Evolutionary conservation across 805 yeast genomes (phyloP), one percentile per base, ranked within the genome.

Genomic region (Candida silvatica): DNA sequence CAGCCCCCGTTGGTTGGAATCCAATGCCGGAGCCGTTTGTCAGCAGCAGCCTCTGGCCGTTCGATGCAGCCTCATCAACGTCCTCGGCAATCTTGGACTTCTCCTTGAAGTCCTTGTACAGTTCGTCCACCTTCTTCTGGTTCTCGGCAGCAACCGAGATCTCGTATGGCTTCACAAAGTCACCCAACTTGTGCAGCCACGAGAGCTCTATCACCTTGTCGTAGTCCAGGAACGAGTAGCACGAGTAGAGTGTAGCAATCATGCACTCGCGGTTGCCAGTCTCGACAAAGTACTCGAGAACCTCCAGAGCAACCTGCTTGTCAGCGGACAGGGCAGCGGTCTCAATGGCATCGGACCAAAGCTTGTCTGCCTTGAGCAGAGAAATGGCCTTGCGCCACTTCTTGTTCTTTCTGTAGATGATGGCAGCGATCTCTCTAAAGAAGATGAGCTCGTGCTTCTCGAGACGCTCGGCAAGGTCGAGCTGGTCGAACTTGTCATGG

Each of bases 181-280:
- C 90, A 43, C 64, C 74, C 61, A 92, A 74, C 46, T 74, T 72
- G 60, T 86, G 81, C 55, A 94, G 68, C 98, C 99, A 92, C 23
- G 94, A 71, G 45, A 87, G 64, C 59, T 92, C 98, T 46, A 81
- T 61, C 16, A 90, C 95, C 51, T 79, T 78, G 52, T 92, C 98
- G 45, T 75, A 77, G 35, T 75, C 74, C 45, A 92, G 67, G 52
- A 80, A 66, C 35, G 80, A 83, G 59, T 92, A 92, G 51, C 94
- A 84, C 5, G 85, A 66, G 64, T 80, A 92, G 52, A 92, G 69
- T 41, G 88, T 74, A 5, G 95, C 97, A 50, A 87, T 81, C 55
- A 86, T 83, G 51, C 95, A 84, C 66, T 92, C 98, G 61, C 80
- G 86, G 65, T 92, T 92, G 47, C 95, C 97, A 27, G 94, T 85